A percentile compares a stretch with the other conserved stretches of the same genome.
Conservation (phyloP, 2,329 filamentous ascomycete genomes). For the Arthroderma uncinatum region DNA sequence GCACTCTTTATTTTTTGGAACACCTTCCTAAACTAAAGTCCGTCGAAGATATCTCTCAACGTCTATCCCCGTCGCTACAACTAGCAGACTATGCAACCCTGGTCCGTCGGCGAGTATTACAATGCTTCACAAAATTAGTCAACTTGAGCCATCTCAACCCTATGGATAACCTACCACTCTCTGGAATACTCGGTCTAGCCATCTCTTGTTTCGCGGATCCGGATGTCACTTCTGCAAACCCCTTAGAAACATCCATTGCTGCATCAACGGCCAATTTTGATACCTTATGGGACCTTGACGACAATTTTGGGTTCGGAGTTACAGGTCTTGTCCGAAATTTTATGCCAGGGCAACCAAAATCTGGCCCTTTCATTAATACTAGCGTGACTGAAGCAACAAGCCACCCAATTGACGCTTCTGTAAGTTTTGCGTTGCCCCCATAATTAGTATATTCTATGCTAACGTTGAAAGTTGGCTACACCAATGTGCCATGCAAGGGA, state of each 20-base stretch:
- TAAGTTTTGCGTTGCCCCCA: constrained; percentile 20
- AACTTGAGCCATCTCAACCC: constrained; percentile 76
- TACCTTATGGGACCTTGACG: constrained; percentile 84
- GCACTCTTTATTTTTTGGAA: constrained; percentile 80
- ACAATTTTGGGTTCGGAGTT: constrained; percentile 90
- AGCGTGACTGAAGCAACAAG: constrained; percentile 26
- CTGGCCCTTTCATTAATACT: background rate
- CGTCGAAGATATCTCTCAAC: constrained; percentile 73
- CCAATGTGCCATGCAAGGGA: constrained; percentile 76
- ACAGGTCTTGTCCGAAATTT: constrained; percentile 75
- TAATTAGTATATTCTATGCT: constrained; percentile 2
- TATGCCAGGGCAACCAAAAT: constrained; percentile 8
- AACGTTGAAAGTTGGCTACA: constrained; percentile 31
- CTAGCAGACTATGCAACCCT: constrained; percentile 83
- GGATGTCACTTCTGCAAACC: constrained; percentile 58
- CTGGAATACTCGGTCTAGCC: constrained; percentile 78
- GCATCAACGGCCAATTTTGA: constrained; percentile 84
- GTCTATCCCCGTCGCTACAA: constrained; percentile 74
- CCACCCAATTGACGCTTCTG: constrained; percentile 33
- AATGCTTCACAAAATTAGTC: constrained; percentile 87
- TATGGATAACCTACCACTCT: constrained; percentile 76
- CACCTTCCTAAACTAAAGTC: constrained; percentile 72
- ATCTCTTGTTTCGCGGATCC: constrained; percentile 89
- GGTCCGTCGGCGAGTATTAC: constrained; percentile 82
- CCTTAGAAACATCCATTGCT: constrained; percentile 81